phyloP scores from a whole-genome alignment of 2,329 filamentous ascomycete species.

The Chrysosporium keratinophilum region DNA sequence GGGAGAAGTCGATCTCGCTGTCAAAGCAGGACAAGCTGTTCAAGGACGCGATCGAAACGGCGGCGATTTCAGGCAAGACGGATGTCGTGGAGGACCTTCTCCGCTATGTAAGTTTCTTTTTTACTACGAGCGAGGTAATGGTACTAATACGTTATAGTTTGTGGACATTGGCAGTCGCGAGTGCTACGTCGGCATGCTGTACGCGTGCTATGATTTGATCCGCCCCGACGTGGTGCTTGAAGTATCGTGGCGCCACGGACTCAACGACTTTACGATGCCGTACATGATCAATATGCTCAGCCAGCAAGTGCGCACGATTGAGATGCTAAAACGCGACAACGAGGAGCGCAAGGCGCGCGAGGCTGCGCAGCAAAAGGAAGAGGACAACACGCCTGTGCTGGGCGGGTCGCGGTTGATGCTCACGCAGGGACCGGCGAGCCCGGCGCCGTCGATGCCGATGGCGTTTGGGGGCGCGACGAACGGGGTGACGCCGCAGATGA shows the following conservation, averaged over 20 bases:
- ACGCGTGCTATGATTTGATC: constrained; percentile 95
- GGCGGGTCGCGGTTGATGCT: constrained; percentile 86
- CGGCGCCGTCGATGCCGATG: constrained; percentile 45
- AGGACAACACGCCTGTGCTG: constrained; percentile 88
- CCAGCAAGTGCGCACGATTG: constrained; percentile 79
- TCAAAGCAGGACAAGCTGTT: constrained; percentile 99
- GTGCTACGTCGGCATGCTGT: constrained; percentile 99
- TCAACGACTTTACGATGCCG: constrained; percentile 96
- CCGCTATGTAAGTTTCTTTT: constrained; percentile 67
- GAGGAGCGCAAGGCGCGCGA: constrained; percentile 72
- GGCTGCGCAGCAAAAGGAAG: constrained; percentile 71
- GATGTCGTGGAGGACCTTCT: constrained; percentile 93
- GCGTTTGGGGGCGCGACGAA: constrained; percentile 66
- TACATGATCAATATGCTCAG: constrained; percentile 98
- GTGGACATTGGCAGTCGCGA: constrained; percentile 98
- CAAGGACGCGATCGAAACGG: constrained; percentile 98
- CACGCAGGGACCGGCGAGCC: constrained; percentile 65
- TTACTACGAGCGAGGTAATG: not conserved
- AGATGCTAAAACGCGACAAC: constrained; percentile 83
- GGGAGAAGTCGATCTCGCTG: constrained; percentile 96
- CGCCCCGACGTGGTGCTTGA: constrained; percentile 87
- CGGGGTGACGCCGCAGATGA: constrained; percentile 80
- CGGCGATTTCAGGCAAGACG: constrained; percentile 78
- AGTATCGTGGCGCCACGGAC: constrained; percentile 89
- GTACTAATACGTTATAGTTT: constrained; percentile 50